Evolutionary conservation across 768 basidiomycete genomes (phyloP).

Genomic region (Ephemerocybe angulata): DNA sequence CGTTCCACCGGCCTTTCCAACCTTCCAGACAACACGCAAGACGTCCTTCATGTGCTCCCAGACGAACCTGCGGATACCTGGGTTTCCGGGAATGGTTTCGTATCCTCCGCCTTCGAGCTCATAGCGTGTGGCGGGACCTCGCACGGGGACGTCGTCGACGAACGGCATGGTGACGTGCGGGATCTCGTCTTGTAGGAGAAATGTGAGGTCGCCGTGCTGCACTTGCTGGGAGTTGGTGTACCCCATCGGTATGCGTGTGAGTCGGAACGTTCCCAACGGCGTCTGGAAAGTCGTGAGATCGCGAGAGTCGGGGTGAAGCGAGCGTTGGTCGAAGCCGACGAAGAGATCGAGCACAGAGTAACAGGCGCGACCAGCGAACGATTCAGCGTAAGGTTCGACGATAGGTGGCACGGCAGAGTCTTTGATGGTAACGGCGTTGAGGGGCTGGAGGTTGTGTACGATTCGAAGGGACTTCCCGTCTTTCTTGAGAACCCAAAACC

Average conservation of each 20-base stretch:
- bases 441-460: slow-evolving; percentile 18
- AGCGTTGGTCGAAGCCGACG: too few relatives aligned
- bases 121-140: slow-evolving; percentile 22
- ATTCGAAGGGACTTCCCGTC: slow-evolving; percentile 14
- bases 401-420: too few relatives aligned
- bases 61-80: too few relatives aligned
- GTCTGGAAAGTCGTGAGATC: too few relatives aligned
- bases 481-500: too few relatives aligned
- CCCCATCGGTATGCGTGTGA: background rate
- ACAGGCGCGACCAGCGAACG: too few relatives aligned
- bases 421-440: slow-evolving; percentile 17
- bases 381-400: too few relatives aligned
- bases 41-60: too few relatives aligned
- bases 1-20: too few relatives aligned
- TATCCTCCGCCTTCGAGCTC: slow-evolving; percentile 4
- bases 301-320: slow-evolving; percentile 24
- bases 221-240: slow-evolving; percentile 21
- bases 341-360: too few relatives aligned
- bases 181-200: slow-evolving; percentile 31
- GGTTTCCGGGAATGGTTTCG: slow-evolving; percentile 7
- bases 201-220: slow-evolving; percentile 25
- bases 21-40: too few relatives aligned
- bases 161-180: slow-evolving; percentile 18
- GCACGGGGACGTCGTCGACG: slow-evolving; percentile 23
- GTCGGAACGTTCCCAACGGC: background rate